Conservation (phyloP, 2,329 filamentous ascomycete species). For the Xylaria sp. region DNA sequence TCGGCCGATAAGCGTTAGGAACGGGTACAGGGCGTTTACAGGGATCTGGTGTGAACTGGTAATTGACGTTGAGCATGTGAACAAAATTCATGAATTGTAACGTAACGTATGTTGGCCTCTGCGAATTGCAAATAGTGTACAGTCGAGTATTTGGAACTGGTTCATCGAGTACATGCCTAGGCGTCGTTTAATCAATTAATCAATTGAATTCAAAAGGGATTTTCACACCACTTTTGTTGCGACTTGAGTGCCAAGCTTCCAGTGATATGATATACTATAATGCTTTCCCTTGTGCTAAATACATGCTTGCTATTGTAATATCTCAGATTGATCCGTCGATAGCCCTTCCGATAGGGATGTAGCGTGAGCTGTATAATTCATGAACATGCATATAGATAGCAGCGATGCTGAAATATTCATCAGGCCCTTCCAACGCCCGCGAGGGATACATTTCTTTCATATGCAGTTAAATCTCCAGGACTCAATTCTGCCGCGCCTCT, state of each 20-base stretch:
- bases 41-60: constrained; percentile 27
- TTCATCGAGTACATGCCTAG: constrained; percentile 18
- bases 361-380: not conserved
- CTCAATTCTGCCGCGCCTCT: not conserved
- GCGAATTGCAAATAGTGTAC: constrained; percentile 30
- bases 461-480: no score
- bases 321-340: not conserved
- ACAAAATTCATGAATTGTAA: constrained; percentile 17
- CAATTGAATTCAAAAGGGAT: constrained; percentile 20
- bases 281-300: not conserved
- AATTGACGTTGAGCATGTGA: constrained; percentile 23
- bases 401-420: not conserved
- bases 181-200: constrained; percentile 26
- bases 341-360: not conserved
- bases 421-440: not conserved
- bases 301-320: not conserved
- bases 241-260: not conserved
- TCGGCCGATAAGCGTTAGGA: constrained; percentile 61
- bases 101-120: constrained; percentile 6
- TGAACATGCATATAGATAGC: not conserved
- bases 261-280: not conserved
- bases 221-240: not conserved
- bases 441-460: not conserved
- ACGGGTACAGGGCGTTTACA: constrained; percentile 33
- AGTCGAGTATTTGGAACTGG: constrained; percentile 20